Evolutionary conservation across 1,284 basidiomycete species (phyloP).

Genomic region (Thecaphora frezii): DNA sequence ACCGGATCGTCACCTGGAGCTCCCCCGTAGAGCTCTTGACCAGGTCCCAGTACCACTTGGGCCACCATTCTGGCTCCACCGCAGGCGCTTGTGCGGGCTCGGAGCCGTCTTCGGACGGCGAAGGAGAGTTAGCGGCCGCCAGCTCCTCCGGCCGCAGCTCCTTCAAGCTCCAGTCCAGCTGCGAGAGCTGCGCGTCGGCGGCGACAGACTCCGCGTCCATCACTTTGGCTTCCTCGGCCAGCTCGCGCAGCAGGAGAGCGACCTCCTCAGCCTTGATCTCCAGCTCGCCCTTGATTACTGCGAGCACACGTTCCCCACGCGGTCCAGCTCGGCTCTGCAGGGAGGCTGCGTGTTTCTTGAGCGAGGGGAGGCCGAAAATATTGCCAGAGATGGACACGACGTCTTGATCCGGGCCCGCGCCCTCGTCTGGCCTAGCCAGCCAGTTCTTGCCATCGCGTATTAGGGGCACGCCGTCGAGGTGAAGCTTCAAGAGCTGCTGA

Average conservation of each 20-base stretch:
- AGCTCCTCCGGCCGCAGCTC: slow-evolving; percentile 25
- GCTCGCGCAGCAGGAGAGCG: slow-evolving; percentile 10
- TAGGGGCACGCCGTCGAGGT: slow-evolving; percentile 30
- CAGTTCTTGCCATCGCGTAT: slow-evolving; percentile 11
- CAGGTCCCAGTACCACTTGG: slow-evolving; percentile 97
- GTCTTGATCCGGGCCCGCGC: too few species aligned
- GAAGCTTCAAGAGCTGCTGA: slow-evolving; percentile 37
- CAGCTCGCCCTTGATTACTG: slow-evolving; percentile 14
- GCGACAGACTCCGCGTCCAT: slow-evolving; percentile 8
- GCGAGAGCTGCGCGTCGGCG: slow-evolving; percentile 26
- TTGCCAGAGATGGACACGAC: slow-evolving; percentile 7
- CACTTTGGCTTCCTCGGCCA: slow-evolving; percentile 24
- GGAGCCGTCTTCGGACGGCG: slow-evolving; percentile 1
- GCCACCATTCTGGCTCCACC: slow-evolving; percentile 63
- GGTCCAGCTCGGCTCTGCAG: slow-evolving; percentile 24
- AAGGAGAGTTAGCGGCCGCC: slow-evolving; percentile 5
- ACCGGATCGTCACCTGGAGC: slow-evolving; percentile 84
- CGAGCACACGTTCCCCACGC: slow-evolving; percentile 17
- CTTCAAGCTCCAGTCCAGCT: slow-evolving; percentile 46
- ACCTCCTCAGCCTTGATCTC: slow-evolving; percentile 12
- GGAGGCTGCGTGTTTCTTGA: slow-evolving; percentile 21
- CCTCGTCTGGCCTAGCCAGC: background rate
- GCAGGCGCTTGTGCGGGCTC: slow-evolving; percentile 4
- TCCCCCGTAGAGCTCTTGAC: slow-evolving; percentile 58
- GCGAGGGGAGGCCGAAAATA: slow-evolving; percentile 19